Percentiles rank a stretch among this genome's conserved stretches.
phyloP scores from a whole-genome alignment of 2,329 filamentous ascomycete genomes.

The Drechslerella stenobrocha region DNA sequence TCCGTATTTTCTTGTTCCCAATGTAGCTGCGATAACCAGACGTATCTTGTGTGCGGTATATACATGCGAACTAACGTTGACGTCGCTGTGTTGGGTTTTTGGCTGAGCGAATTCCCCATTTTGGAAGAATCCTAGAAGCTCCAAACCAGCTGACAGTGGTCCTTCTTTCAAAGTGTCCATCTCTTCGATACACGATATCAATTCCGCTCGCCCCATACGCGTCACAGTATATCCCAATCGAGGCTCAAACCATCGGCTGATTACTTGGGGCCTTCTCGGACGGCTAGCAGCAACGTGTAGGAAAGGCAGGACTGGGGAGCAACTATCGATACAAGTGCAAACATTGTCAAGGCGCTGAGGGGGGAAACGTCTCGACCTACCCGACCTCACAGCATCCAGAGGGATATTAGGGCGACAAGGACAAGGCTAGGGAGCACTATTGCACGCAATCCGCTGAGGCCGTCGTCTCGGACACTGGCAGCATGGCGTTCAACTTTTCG shows the following conservation, averaged over 20 bases:
- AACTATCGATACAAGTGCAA: no score
- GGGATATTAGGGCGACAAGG: slow-evolving; percentile 1
- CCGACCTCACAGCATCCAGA: not conserved
- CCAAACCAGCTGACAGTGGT: slow-evolving; percentile 5
- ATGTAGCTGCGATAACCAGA: not conserved
- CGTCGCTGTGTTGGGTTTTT: not conserved
- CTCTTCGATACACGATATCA: not conserved
- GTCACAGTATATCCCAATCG: not conserved
- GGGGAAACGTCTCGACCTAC: not conserved
- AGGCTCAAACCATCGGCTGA: not conserved
- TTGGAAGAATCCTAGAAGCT: slow-evolving; percentile 3
- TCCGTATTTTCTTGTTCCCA: no score
- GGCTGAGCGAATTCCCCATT: not conserved
- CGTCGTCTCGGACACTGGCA: slow-evolving; percentile 5
- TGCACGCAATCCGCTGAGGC: slow-evolving; percentile 5
- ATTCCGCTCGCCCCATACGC: not conserved
- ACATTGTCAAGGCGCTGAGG: no score
- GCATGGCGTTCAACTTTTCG: slow-evolving; percentile 46
- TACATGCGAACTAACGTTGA: not conserved
- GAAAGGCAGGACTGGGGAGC: not conserved
- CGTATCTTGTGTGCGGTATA: not conserved
- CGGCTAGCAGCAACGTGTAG: not conserved
- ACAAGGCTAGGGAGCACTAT: not conserved
- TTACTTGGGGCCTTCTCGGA: not conserved
- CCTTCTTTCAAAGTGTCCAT: slow-evolving; percentile 6